Conservation (phyloP, 2,329 filamentous ascomycete genomes). For the Dendrostoma leiphaemia region DNA sequence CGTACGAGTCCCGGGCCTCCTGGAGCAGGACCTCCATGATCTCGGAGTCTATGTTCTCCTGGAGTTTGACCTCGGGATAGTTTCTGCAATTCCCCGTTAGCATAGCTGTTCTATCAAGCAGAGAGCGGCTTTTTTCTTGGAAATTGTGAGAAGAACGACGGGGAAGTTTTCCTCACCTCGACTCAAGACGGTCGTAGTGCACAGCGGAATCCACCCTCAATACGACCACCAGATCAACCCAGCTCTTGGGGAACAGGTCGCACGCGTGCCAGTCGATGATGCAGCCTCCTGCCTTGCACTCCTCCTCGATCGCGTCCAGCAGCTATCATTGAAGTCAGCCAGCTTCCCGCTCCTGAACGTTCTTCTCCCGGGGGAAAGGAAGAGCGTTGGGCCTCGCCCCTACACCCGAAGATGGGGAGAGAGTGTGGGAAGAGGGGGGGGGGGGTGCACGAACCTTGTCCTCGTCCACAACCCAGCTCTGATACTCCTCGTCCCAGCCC, state of each 20-base stretch:
- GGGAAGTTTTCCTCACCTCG: slow-evolving; percentile 50
- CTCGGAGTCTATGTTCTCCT: slow-evolving; percentile 95
- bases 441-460: slow-evolving; percentile 84
- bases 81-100: slow-evolving; percentile 46
- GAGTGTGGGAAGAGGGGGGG: no score
- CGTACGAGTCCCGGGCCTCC: slow-evolving; percentile 85
- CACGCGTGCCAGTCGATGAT: slow-evolving; percentile 98
- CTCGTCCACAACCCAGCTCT: slow-evolving; percentile 93
- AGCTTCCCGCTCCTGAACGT: background rate
- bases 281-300: slow-evolving; percentile 74
- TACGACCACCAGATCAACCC: slow-evolving; percentile 95
- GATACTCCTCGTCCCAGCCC: slow-evolving; percentile 79
- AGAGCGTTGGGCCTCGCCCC: no score
- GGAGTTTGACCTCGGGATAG: slow-evolving; percentile 82
- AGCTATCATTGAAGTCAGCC: slow-evolving; percentile 50
- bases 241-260: slow-evolving; percentile 87
- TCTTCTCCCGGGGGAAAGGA: background rate
- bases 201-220: slow-evolving; percentile 76
- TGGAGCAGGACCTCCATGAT: slow-evolving; percentile 95
- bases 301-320: slow-evolving; percentile 83
- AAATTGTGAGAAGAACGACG: no score
- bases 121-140: no score
- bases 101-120: no score
- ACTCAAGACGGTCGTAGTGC: slow-evolving; percentile 79
- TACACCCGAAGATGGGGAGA: no score